Evolutionary conservation across 2,329 filamentous ascomycete species (phyloP), one percentile per base, ranked within the genome.

Genomic region (Scleromitrula shiraiana): DNA sequence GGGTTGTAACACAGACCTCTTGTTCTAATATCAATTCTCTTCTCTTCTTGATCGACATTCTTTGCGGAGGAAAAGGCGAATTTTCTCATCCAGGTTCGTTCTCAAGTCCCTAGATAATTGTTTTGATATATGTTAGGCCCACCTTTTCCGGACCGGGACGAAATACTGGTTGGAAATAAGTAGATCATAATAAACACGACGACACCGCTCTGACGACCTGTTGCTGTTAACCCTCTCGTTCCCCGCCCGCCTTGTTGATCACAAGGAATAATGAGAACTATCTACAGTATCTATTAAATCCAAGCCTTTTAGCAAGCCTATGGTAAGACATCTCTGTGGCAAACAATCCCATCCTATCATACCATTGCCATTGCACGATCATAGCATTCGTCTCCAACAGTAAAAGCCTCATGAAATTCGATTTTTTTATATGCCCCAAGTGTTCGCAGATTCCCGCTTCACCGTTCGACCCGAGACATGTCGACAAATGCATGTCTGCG

Each of bases 31-130:
- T n/a, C n/a, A n/a, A n/a, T n/a, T n/a, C n/a, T 14, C 19, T 35
- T 36, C 22, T n/a, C 38, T 22, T 17, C 36, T 24, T 17, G 38
- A 48, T 48, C 38, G 22, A 36, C 45, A 29, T 17, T 27, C 23
- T 23, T 47, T 42, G 23, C 45, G 45, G 45, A 48, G 38, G 27
- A 30, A 42, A n/a, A n/a, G n/a, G n/a, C n/a, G n/a, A n/a, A n/a
- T n/a, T n/a, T n/a, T n/a, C n/a, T n/a, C n/a, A n/a, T n/a, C n/a
- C n/a, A n/a, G n/a, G n/a, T n/a, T n/a, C n/a, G n/a, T n/a, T n/a
- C n/a, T n/a, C n/a, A n/a, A n/a, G n/a, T n/a, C n/a, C n/a, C n/a
- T n/a, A n/a, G n/a, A n/a, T n/a, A n/a, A n/a, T n/a, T n/a, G n/a
- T n/a, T 12, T 24, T 46, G 43, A 29, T 29, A 23, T 41, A 26